These are phyloP conservation scores for Paecilomyces dactylethromorphus DNA, from an alignment of 2,329 filamentous ascomycete genomes.

Conservation along the genomic window DNA sequence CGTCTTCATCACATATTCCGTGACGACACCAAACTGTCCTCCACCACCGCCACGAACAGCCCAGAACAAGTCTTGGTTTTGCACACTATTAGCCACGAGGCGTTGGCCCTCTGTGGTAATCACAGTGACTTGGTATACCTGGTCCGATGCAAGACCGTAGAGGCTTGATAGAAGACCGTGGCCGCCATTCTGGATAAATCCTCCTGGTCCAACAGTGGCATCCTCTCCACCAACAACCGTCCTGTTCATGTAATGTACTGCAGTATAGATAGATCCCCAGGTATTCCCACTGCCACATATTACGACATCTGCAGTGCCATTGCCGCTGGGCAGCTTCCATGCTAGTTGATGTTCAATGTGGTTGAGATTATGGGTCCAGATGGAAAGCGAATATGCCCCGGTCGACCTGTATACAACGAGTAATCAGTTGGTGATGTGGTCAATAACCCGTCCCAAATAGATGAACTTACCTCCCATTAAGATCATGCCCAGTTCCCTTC, in stretches of 20 bases:
- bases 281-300: slow-evolving; percentile 12
- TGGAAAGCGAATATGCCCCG: slow-evolving; percentile 37
- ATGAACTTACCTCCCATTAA: slow-evolving; percentile 13
- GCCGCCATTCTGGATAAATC: slow-evolving; percentile 22
- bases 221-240: slow-evolving; percentile 52
- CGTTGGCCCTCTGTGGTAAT: slow-evolving; percentile 21
- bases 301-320: slow-evolving; percentile 7
- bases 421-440: not conserved
- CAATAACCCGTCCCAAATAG: not conserved
- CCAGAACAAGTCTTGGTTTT: slow-evolving; percentile 42
- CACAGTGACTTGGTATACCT: slow-evolving; percentile 19
- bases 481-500: slow-evolving; percentile 13
- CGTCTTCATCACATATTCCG: slow-evolving; percentile 14
- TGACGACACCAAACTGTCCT: slow-evolving; percentile 13
- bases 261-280: slow-evolving; percentile 6
- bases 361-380: slow-evolving; percentile 44
- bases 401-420: slow-evolving; percentile 22
- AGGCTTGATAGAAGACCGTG: slow-evolving; percentile 16
- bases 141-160: slow-evolving; percentile 19
- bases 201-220: slow-evolving; percentile 42
- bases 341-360: slow-evolving; percentile 17
- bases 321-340: slow-evolving; percentile 8
- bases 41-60: slow-evolving; percentile 44
- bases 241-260: slow-evolving; percentile 1
- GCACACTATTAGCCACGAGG: slow-evolving; percentile 33